Evolutionary conservation across 805 yeast species (phyloP).

Genomic region (Phaffomyces antillensis): DNA sequence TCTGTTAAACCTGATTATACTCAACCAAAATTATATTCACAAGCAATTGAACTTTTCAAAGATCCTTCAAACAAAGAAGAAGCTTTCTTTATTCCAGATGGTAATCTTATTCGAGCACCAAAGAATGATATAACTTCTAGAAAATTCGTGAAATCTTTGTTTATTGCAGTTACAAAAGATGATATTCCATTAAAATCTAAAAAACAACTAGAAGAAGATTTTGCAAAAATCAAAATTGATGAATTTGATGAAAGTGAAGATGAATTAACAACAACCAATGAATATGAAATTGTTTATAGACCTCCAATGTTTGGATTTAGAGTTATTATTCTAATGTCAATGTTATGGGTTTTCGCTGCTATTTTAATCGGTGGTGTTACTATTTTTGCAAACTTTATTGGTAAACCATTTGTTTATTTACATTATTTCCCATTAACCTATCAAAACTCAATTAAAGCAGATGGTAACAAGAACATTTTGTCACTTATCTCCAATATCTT

Average conservation of each 20-base stretch:
- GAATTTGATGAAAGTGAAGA: conserved; percentile 37
- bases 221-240: conserved; percentile 28
- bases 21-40: conserved; percentile 44
- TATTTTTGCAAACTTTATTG: conserved; percentile 19
- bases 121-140: conserved; percentile 70
- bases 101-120: conserved; percentile 81
- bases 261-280: conserved; percentile 32
- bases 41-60: conserved; percentile 38
- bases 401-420: conserved; percentile 16
- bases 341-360: conserved; percentile 42
- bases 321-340: conserved; percentile 33
- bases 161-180: conserved; percentile 76
- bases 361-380: conserved; percentile 22
- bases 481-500: background rate
- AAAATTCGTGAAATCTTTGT: conserved; percentile 54
- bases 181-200: conserved; percentile 48
- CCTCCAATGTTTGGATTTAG: conserved; percentile 73
- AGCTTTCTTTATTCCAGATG: conserved; percentile 73
- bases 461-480: background rate
- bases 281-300: conserved; percentile 72
- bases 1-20: conserved; percentile 46
- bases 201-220: conserved; percentile 23
- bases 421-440: background rate
- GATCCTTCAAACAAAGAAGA: conserved; percentile 27
- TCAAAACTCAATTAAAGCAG: too few relatives aligned